phyloP scores from a whole-genome alignment of 2,329 filamentous ascomycete genomes.

The Beauveria sp. region DNA sequence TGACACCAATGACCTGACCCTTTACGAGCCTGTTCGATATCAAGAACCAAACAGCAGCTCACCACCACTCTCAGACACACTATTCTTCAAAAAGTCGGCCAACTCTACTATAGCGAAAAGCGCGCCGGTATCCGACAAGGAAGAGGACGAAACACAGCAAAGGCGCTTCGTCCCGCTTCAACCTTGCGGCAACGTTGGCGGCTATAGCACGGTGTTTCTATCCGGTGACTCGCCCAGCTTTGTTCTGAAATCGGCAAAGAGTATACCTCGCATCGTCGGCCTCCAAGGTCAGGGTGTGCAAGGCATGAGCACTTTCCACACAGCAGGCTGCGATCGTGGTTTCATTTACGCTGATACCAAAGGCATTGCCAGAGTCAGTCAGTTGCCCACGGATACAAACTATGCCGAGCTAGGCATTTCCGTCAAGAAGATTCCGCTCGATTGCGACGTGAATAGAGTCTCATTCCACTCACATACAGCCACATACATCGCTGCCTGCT shows the following conservation, averaged over 20 bases:
- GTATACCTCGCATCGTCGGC: constrained; percentile 64
- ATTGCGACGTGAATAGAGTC: constrained; percentile 62
- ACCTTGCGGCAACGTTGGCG: constrained; percentile 57
- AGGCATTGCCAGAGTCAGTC: constrained; percentile 65
- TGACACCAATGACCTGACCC: constrained; percentile 69
- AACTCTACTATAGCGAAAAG: constrained; percentile 60
- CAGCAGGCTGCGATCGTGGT: constrained; percentile 66
- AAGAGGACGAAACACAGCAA: constrained; percentile 37
- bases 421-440: constrained; percentile 62
- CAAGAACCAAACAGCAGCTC: constrained; percentile 24
- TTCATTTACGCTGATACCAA: constrained; percentile 75
- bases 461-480: constrained; percentile 69
- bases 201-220: constrained; percentile 76
- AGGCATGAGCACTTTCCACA: constrained; percentile 70
- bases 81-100: constrained; percentile 70
- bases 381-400: constrained; percentile 58
- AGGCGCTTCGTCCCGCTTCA: constrained; percentile 47
- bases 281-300: constrained; percentile 62
- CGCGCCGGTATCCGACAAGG: constrained; percentile 40
- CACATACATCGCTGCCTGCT: constrained; percentile 71
- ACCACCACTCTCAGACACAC: constrained; percentile 39
- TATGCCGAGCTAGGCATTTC: constrained; percentile 71
- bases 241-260: constrained; percentile 74
- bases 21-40: constrained; percentile 73
- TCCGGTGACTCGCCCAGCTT: constrained; percentile 75